These are phyloP conservation scores for Hygrocybe punicea DNA, from an alignment of 768 basidiomycete genomes.

Conservation along the genomic window DNA sequence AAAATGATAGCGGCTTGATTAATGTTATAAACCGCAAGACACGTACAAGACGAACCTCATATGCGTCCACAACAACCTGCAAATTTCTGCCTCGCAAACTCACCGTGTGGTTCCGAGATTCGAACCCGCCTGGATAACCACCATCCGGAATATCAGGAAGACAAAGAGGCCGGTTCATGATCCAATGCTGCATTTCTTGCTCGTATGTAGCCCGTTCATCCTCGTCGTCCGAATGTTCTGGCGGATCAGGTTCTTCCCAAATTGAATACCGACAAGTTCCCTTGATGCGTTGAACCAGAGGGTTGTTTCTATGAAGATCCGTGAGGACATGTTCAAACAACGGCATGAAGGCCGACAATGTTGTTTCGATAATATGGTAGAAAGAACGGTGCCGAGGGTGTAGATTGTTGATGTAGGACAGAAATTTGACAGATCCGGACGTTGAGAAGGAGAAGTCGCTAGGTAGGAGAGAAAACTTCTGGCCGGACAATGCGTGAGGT, in stretches of 20 bases:
- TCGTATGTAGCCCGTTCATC: constrained; percentile 46
- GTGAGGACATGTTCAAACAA: constrained; percentile 52
- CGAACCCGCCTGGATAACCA: constrained; percentile 48
- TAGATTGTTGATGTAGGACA: constrained; percentile 56
- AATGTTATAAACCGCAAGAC: background rate
- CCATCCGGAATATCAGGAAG: constrained; percentile 43
- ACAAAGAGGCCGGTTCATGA: constrained; percentile 40
- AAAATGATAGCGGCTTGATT: background rate
- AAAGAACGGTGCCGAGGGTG: constrained; percentile 19
- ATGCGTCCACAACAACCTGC: constrained; percentile 43
- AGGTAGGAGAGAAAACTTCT: constrained; percentile 48
- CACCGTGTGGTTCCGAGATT: constrained; percentile 39
- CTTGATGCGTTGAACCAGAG: constrained; percentile 41
- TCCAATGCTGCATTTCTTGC: constrained; percentile 42
- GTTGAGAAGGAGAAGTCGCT: constrained; percentile 40
- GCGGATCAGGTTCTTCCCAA: constrained; percentile 50
- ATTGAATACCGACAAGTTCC: constrained; percentile 40
- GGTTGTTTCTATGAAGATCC: constrained; percentile 50
- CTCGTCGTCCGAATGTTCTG: constrained; percentile 49
- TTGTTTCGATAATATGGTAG: constrained; percentile 32
- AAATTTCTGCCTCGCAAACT: constrained; percentile 37
- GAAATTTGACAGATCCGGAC: constrained; percentile 29
- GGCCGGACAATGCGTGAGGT: constrained; percentile 32
- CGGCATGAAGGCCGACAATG: constrained; percentile 41
- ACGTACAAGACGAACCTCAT: constrained; percentile 43